Evolutionary conservation across 306 rosid species (phyloP).

Genomic region (Vigna nakashimae): DNA sequence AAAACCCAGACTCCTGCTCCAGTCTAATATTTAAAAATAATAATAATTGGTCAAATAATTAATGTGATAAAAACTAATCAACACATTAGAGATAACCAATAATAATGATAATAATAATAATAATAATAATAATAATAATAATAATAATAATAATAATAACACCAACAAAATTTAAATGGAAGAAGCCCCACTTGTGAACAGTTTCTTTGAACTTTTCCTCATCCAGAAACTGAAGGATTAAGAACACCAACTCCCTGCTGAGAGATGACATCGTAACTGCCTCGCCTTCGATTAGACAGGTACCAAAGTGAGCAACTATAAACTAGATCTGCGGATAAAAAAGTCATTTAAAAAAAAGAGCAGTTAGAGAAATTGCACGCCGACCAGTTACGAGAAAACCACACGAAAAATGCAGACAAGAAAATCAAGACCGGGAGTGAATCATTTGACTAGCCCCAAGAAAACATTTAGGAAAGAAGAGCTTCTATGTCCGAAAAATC

Average conservation of each 20-base stretch:
- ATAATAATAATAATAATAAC: slow-evolving; percentile 31
- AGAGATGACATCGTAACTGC: slow-evolving; percentile 84
- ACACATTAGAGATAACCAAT: too few relatives aligned
- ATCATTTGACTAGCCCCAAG: slow-evolving; percentile 43
- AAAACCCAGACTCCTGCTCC: slow-evolving; percentile 98
- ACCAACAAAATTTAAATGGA: slow-evolving; percentile 42
- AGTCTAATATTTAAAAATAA: slow-evolving; percentile 55
- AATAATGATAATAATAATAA: slow-evolving; percentile 15
- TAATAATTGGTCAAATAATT: slow-evolving; percentile 35
- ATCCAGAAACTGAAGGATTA: slow-evolving; percentile 98
- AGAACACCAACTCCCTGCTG: slow-evolving; percentile 96
- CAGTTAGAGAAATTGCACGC: slow-evolving; percentile 22
- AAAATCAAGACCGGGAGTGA: slow-evolving; percentile 49
- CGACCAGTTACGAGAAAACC: slow-evolving; percentile 39
- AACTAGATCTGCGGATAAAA: slow-evolving; percentile 78
- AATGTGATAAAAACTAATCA: slow-evolving; percentile 34
- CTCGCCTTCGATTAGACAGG: slow-evolving; percentile 55
- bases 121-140: slow-evolving; percentile 1
- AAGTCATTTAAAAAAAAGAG: background rate
- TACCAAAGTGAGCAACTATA: slow-evolving; percentile 52
- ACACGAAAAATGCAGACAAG: slow-evolving; percentile 1
- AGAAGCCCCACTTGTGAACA: slow-evolving; percentile 86
- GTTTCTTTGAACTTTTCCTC: slow-evolving; percentile 99
- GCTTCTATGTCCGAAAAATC: slow-evolving; percentile 40
- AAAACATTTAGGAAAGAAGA: slow-evolving; percentile 45